A percentile compares a stretch with the other conserved stretches of the same genome.
These are phyloP conservation scores for Tanozyma kutaoensis DNA, from an alignment of 805 yeast species.

Conservation along the genomic window DNA sequence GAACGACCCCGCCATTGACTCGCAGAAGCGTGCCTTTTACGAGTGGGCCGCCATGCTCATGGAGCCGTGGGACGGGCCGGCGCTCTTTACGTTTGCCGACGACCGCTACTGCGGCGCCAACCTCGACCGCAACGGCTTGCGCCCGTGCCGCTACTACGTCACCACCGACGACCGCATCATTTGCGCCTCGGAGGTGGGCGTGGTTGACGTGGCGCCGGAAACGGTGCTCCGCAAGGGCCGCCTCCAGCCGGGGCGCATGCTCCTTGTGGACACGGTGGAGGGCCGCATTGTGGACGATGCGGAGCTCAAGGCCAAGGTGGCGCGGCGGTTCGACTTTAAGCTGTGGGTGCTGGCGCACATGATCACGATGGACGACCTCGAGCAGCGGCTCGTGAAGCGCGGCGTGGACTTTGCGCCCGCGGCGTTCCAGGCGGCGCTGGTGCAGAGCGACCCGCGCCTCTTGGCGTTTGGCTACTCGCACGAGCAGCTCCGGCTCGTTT, in stretches of 20 bases:
- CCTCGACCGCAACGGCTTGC: conserved; percentile 90
- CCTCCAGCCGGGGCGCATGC: conserved; percentile 91
- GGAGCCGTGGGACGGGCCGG: conserved; percentile 99
- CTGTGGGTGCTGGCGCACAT: conserved; percentile 85
- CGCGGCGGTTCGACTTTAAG: conserved; percentile 80
- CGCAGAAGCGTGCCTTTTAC: conserved; percentile 85
- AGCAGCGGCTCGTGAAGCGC: conserved; percentile 38
- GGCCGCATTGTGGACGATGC: conserved; percentile 91
- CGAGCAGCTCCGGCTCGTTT: conserved; percentile 72
- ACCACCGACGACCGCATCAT: conserved; percentile 91
- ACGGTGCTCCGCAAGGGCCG: conserved; percentile 83
- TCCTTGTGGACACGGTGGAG: conserved; percentile 84
- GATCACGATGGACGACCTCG: conserved; percentile 70
- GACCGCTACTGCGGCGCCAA: conserved; percentile 98
- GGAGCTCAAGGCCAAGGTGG: conserved; percentile 68
- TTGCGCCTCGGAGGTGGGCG: conserved; percentile 98
- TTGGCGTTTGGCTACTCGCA: conserved; percentile 87
- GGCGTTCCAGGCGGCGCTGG: conserved; percentile 19
- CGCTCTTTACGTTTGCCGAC: conserved; percentile 90
- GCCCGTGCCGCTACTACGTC: conserved; percentile 96
- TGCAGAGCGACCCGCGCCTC: conserved; percentile 74
- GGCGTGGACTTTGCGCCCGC: conserved; percentile 6
- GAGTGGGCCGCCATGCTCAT: conserved; percentile 98
- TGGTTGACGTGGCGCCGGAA: conserved; percentile 76
- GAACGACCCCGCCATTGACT: conserved; percentile 75